Evolutionary conservation across 2,329 filamentous ascomycete species (phyloP).

Genomic region (Phialophora verrucosa): DNA sequence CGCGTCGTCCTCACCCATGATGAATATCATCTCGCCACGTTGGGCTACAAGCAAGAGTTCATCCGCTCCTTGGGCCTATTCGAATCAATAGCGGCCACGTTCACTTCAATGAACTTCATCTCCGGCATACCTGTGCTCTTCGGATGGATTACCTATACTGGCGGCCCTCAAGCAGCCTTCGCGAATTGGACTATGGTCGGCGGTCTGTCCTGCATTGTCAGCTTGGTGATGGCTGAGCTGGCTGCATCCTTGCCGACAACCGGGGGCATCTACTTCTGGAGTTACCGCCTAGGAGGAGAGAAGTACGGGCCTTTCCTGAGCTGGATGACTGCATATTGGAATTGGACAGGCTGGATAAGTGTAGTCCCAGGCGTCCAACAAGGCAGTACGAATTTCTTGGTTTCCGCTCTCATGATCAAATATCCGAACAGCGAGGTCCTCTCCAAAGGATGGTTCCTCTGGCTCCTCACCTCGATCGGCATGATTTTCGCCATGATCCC

Average conservation of each 20-base stretch:
- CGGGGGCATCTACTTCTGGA: slow-evolving; percentile 51
- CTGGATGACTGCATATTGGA: slow-evolving; percentile 53
- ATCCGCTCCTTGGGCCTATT: slow-evolving; percentile 47
- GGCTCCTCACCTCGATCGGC: slow-evolving; percentile 47
- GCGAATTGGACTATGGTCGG: slow-evolving; percentile 50
- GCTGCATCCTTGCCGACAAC: slow-evolving; percentile 47
- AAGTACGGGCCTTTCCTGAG: slow-evolving; percentile 47
- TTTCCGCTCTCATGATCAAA: slow-evolving; percentile 48
- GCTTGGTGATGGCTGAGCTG: slow-evolving; percentile 49
- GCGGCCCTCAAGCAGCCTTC: slow-evolving; percentile 48
- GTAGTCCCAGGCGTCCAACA: slow-evolving; percentile 51
- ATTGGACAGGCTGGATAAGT: slow-evolving; percentile 47
- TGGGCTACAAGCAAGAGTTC: slow-evolving; percentile 48
- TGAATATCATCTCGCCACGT: slow-evolving; percentile 44
- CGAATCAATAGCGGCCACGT: no score
- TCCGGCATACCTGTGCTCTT: slow-evolving; percentile 50
- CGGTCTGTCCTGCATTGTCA: slow-evolving; percentile 46
- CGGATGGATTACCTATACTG: slow-evolving; percentile 49
- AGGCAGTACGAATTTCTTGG: slow-evolving; percentile 49
- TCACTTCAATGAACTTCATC: slow-evolving; percentile 46
- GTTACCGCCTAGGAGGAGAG: slow-evolving; percentile 46
- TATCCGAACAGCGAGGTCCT: slow-evolving; percentile 46
- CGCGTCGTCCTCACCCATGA: slow-evolving; percentile 39
- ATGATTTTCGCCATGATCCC: slow-evolving; percentile 48
- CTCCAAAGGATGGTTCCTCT: slow-evolving; percentile 47